Base-by-base conservation (phyloP, 140 eudicot genomes). In the Stevia rebaudiana region DNA sequence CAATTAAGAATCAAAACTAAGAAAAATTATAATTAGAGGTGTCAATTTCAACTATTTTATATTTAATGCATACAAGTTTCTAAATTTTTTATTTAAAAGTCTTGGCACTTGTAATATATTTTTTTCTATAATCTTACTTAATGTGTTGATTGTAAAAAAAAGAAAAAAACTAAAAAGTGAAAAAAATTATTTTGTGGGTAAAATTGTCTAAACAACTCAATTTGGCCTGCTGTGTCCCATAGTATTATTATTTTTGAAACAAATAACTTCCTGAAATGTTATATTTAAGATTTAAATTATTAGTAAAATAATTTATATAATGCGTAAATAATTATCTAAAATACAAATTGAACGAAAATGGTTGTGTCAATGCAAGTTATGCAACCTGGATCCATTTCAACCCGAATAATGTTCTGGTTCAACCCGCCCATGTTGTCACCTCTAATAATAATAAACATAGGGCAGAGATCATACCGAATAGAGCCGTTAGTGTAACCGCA, bases 401-500 rank as follows among this genome's bases (percentile, higher is more conserved):
- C n/a, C 18, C 0, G 5, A 46, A 44, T 62, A 19, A 8, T 25
- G 42, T 23, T n/a, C 41, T 2, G 2, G 2, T 24, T 56, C 30
- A 47, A 64, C 47, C 56, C n/a, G 4, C 66, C 50, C 66, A 37
- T 37, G 1, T 39, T 19, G 21, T 61, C 33, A 39, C 19, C 25
- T 39, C 57, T 63, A 22, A 39, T 37, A n/a, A 39, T 37, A n/a
- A 55, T 58, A 63, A 64, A n/a, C 23, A 33, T 17, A 52, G 11
- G 8, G 15, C 9, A 37, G 21, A 11, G n/a, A 54, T 72, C 62
- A 69, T 82, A 91, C 98, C 91, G 76, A 25, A 87, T 63, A 10
- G 94, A 72, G 42, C 90, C 86, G 59, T 91, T 86, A 60, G 74
- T 74, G 70, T 55, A 82, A 35, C 98, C 98, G 64, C 98, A 84